Conservation (phyloP, 305 asterid genomes). For the Fraxinus paxiana region DNA sequence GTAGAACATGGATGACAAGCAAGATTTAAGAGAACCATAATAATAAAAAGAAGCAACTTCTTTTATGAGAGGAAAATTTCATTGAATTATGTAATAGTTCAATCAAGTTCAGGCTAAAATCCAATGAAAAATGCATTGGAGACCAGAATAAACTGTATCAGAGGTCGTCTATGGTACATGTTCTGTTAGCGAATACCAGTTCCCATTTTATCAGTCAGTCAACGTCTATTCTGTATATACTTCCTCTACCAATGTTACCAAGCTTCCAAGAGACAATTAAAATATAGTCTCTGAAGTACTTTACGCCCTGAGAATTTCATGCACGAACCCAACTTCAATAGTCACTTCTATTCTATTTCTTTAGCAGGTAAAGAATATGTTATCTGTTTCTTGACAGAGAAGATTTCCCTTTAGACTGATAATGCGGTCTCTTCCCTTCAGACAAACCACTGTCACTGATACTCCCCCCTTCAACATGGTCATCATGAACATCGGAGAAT, state of each 20-base stretch:
- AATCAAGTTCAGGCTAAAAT: neutral
- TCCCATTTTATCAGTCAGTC: neutral
- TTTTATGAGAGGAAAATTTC: neutral
- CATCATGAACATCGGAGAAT: constrained; percentile 60
- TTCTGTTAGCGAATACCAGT: neutral
- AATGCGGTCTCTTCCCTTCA: constrained; percentile 40
- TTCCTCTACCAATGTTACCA: neutral
- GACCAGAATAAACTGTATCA: neutral
- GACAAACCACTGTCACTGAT: constrained; percentile 72
- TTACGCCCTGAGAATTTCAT: neutral
- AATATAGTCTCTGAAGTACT: neutral
- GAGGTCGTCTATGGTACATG: neutral
- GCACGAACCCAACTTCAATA: constrained; percentile 1
- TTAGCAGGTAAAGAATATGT: constrained; percentile 4
- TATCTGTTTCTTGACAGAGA: constrained; percentile 48
- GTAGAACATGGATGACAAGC: neutral
- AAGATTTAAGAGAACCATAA: neutral
- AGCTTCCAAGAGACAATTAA: neutral
- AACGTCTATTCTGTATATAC: neutral
- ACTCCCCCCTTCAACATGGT: constrained; percentile 57
- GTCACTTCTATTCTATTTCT: constrained; percentile 8
- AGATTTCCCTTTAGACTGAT: constrained; percentile 41
- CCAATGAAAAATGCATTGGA: neutral
- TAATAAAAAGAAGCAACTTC: neutral
- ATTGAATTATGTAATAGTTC: neutral